Base-by-base conservation (phyloP, 805 yeast genomes). In the Saturnispora saitoi region DNA sequence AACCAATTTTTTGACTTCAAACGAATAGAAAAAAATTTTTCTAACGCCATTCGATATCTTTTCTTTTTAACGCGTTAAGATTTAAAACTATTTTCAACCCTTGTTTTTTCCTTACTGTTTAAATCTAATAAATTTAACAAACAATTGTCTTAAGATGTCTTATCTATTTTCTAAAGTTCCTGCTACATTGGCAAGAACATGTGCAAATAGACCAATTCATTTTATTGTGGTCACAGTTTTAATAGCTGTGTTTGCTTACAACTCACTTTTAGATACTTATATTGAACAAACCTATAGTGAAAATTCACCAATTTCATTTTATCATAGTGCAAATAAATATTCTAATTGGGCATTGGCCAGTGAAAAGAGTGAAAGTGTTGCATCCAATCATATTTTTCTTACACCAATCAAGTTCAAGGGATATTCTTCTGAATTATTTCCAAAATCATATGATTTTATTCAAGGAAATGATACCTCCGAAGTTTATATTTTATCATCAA, bases 141-240 rank as follows among this genome's bases (percentile, higher is more conserved):
- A 19, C 38, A 34, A 34, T 34, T 34, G 41, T 14, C 11, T 5
- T 24, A 12, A 15, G n/a, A 52, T 48, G 55, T 15, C 56, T 7
- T 46, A 36, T 32, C 43, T 53, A 26, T 53, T 62, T 37, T 54
- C 66, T 11, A 58, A 51, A 28, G 48, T 56, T 29, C 57, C 66
- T 15, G 67, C 69, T 2, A 42, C 41, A 22, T 48, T 67, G 28
- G 65, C 70, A 26, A 70, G 69, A 50, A 63, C 74, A 20, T 78
- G 91, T 47, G 93, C 95, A 12, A 76, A 77, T 51, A 76, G 81
- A 60, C 99, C 99, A 15, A 86, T 91, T 56, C 98, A 90, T 66
- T 76, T 88, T 48, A 80, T 90, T 47, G 78, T 88, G 42, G 59
- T 78, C 49, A 76, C 88, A 5, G 74, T 91, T 12, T 67, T 89